A percentile compares a stretch with the other conserved stretches of the same genome.
These are phyloP conservation scores for Candida ovalis DNA, from an alignment of 805 yeast genomes.

Conservation along the genomic window DNA sequence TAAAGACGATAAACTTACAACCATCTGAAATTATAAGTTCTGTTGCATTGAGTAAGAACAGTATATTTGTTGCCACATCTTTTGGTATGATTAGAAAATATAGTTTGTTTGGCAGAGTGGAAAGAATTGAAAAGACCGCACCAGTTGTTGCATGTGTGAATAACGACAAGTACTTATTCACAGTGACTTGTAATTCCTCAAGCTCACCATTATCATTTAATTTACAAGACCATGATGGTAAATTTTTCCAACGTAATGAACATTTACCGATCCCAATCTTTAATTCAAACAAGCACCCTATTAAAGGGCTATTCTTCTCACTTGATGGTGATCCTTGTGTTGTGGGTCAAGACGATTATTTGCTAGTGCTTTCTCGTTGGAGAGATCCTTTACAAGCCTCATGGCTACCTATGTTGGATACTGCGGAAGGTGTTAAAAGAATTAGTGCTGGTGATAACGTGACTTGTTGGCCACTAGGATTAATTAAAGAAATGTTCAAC, in stretches of 20 bases:
- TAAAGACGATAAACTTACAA: constrained; percentile 40
- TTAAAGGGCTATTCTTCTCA: constrained; percentile 76
- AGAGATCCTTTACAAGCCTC: constrained; percentile 68
- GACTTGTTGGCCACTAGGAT: constrained; percentile 85
- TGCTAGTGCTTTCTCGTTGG: constrained; percentile 75
- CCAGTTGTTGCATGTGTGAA: constrained; percentile 76
- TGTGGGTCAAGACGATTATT: constrained; percentile 72
- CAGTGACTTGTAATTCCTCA: constrained; percentile 38
- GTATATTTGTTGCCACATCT: constrained; percentile 68
- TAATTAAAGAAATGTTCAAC: constrained; percentile 62
- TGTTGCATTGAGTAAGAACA: constrained; percentile 59
- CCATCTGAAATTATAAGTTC: constrained; percentile 58
- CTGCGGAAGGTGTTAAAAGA: constrained; percentile 46
- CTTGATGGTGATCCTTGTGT: constrained; percentile 88
- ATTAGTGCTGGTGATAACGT: constrained; percentile 56
- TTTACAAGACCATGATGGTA: constrained; percentile 35
- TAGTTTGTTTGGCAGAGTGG: constrained; percentile 70
- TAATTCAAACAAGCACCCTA: constrained; percentile 27
- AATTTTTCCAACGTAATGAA: constrained; percentile 39
- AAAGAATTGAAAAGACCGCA: constrained; percentile 61
- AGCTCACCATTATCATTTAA: constrained; percentile 31
- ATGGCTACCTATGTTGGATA: constrained; percentile 84
- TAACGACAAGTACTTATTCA: constrained; percentile 50
- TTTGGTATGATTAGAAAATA: constrained; percentile 70
- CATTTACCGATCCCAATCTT: constrained; percentile 37